These are phyloP conservation scores for Diospyros kaki DNA, from an alignment of 148 eudicot genomes.

Conservation along the genomic window DNA sequence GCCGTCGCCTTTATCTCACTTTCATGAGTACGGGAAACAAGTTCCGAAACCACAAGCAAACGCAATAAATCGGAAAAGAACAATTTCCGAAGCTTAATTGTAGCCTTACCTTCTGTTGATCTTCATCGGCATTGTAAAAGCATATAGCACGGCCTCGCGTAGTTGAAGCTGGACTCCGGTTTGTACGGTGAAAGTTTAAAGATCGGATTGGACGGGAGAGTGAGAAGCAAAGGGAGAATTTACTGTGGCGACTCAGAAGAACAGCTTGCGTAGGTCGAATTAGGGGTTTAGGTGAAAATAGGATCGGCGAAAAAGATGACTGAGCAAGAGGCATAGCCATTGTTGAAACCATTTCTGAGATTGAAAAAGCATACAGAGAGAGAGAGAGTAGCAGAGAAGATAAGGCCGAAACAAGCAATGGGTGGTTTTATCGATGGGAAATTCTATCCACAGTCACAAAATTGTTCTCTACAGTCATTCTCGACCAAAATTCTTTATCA, in stretches of 20 bases:
- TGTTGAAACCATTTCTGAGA: constrained; percentile 19
- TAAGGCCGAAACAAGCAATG: no score
- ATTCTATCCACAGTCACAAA: no score
- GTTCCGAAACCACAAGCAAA: background rate
- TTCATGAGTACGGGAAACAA: no score
- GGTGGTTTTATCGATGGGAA: no score
- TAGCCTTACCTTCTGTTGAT: constrained; percentile 30
- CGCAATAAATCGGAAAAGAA: background rate
- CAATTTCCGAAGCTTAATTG: background rate
- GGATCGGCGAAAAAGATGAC: constrained; percentile 12
- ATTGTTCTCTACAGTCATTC: no score
- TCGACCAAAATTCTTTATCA: no score
- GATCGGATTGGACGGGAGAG: constrained; percentile 4
- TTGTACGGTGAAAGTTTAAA: background rate
- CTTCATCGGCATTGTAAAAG: constrained; percentile 29
- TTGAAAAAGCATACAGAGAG: no score
- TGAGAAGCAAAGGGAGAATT: background rate
- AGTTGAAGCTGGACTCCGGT: constrained; percentile 9
- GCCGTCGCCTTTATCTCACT: no score
- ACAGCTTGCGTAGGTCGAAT: constrained; percentile 3
- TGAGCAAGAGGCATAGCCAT: constrained; percentile 6
- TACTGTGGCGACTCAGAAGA: background rate
- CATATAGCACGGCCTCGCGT: constrained; percentile 23
- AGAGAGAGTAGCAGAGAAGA: no score
- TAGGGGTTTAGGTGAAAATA: constrained; percentile 17